Base-by-base conservation (phyloP, 306 rosid genomes). In the Chamaecrista fasciculata region DNA sequence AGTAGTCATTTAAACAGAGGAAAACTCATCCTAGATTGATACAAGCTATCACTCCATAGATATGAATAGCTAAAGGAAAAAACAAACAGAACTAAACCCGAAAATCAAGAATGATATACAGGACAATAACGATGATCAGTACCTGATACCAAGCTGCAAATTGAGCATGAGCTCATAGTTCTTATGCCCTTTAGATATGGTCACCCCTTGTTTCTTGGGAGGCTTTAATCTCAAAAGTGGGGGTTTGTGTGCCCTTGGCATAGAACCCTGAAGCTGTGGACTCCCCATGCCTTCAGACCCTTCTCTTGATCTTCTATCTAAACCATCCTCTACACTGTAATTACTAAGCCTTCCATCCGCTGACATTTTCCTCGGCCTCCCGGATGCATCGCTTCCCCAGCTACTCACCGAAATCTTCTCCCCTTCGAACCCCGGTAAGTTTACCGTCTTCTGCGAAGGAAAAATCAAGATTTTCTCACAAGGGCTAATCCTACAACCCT, bases 101-200 rank as follows among this genome's bases (percentile, higher is more conserved):
- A 53, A 49, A 71, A 55, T 24, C 7, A 61, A 37, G 21, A 40
- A 39, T 4, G 43, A 28, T 39, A 50, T 18, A 43, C 1, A 33
- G 29, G 66, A 50, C 56, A 75, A 50, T 56, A 75, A 75, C 51
- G 74, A 71, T 49, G 77, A 70, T 77, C 52, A 74, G 80, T 86
- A 94, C 99, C 99, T 91, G 86, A 95, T 91, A 56, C 99, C 99
- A 34, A 87, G 77, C 87, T 95, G 99, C 83, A 95, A 81, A 89
- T 95, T 95, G 61, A 95, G 95, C 99, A 95, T 95, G 63, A 95
- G 97, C 8, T 87, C 97, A 58, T 81, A 91, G 63, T 95, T 83
- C 85, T 91, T 95, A 51, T 95, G 99, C 33, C 97, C 99, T 76
- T 87, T 87, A 5, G 96, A 76, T 72, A 95, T 95, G 12, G 95